Evolutionary conservation across 768 basidiomycete genomes (phyloP), one percentile per base, ranked within the genome.

Genomic region (Termitomyces bulborhizus): DNA sequence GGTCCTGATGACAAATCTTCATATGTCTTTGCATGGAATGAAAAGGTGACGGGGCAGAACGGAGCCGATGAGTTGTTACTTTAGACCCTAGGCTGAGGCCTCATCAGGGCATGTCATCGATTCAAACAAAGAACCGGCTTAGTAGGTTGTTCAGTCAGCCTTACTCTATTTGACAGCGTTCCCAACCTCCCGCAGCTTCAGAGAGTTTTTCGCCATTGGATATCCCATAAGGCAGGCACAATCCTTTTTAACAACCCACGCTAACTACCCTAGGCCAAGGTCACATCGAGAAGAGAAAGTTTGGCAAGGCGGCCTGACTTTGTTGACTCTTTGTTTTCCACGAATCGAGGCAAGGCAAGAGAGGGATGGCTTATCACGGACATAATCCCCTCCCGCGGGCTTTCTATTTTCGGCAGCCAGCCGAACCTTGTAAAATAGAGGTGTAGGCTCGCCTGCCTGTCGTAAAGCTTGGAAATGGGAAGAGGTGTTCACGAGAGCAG

Each of bases 71-170:
- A 34, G 34, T 12, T 34, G 34, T 34, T 13, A 34, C 34, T 34
- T 13, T 2, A 21, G 21, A 21, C 21, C 21, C 21, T 2, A 21
- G 21, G 21, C 21, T 21, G 21, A 21, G 21, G 21, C 21, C 12
- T 34, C 31, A 32, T 9, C 9, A 9, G 31, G 31, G 8, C 31
- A 9, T 1, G 31, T 32, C 31, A 21, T 32, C 8, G 7, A 32
- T 32, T 32, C 31, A 9, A 32, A 9, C 6, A 32, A 36, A 36
- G 34, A 6, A 13, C 12, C 0, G 15, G 6, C 36, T 16, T 58
- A 16, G 47, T 16, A 15, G 60, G 43, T 15, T 40, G 49, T 3
- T 55, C 55, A 48, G 58, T 48, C 26, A 56, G 54, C 49, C 15
- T 26, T 3, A 27, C 15, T 6, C 44, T 27, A 27, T 45, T 21